Evolutionary conservation across 371 early-diverging fungal species (phyloP).

Genomic region (Saksenaea vasiformis): DNA sequence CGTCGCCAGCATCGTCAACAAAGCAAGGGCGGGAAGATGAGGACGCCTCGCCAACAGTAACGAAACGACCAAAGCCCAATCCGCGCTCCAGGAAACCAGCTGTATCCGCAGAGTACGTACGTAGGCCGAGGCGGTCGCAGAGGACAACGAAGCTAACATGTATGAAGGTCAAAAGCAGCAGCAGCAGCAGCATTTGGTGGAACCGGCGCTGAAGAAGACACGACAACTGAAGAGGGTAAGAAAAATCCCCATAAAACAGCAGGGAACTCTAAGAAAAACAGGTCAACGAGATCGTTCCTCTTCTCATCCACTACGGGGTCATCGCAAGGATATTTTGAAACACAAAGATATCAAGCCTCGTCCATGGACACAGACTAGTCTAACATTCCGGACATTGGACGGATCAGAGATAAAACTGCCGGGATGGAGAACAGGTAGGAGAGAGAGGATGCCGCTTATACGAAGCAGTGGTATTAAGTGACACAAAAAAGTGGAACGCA

Average conservation of each 20-base stretch:
- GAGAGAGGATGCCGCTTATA: background rate
- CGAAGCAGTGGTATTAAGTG: background rate
- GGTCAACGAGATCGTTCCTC: background rate
- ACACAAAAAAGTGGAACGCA: constrained; percentile 30
- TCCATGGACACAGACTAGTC: constrained; percentile 27
- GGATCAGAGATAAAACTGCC: constrained; percentile 29
- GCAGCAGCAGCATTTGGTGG: background rate
- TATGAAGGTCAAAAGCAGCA: background rate
- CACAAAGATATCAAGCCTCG: constrained; percentile 40
- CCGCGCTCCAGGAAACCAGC: background rate
- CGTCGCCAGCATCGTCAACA: background rate
- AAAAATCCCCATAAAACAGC: background rate
- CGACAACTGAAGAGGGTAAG: background rate
- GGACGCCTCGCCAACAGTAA: background rate
- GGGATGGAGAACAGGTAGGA: constrained; percentile 35
- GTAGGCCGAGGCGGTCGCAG: background rate
- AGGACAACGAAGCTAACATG: background rate
- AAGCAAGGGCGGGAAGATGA: background rate
- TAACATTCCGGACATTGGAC: constrained; percentile 38
- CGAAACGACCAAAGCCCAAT: background rate
- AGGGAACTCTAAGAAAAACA: background rate
- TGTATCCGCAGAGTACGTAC: constrained; percentile 4
- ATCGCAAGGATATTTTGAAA: constrained; percentile 32
- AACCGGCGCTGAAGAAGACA: background rate
- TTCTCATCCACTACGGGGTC: background rate